Evolutionary conservation across 495 filamentous ascomycete genomes (phyloP), one percentile per base, ranked within the genome.

Genomic region (Trichoderma parareesei): DNA sequence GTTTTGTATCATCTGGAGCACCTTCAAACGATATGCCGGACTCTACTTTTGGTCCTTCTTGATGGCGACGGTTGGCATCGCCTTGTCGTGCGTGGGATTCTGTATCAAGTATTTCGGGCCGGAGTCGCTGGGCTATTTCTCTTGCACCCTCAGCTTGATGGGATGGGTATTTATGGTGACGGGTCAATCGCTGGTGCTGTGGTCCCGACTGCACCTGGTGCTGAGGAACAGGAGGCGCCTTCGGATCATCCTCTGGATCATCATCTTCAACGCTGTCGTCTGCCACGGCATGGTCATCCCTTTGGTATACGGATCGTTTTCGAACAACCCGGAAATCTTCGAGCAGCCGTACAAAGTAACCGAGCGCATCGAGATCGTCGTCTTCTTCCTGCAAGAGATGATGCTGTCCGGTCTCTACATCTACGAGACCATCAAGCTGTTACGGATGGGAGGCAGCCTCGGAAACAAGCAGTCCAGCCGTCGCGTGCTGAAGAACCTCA

Each of bases 121-220:
- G n/a, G 77, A 71, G n/a, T 70, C 69, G 5, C 72, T 66, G 18
- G 67, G 68, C 62, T 75, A 78, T 73, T 65, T 80, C 5, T 71
- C 77, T 9, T 72, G 80, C n/a, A 76, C 77, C 5, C 70, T 84
- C 14, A 67, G 82, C 60, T 42, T 43, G 37, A 60, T 41, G 11
- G 62, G 62, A 35, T 89, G 86, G 87, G 83, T 80, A 62, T 69
- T 68, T 16, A 87, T 87, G 84, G 83, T 89, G 5, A 85, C 84
- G 0, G 86, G 86, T 14, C 85, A 87, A 69, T 84, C 84, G 5
- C 69, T 89, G 43, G 85, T 89, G 5, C 77, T 89, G 33, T 89
- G 84, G 72, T 88, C 85, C 3, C 81, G 87, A n/a, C 78, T 89
- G 14, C 84, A 88, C 66, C 74, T 88, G 5, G 63, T 65, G 37